Conservation (phyloP, 2,329 filamentous ascomycete genomes). For the Pseudogymnoascus sp. region DNA sequence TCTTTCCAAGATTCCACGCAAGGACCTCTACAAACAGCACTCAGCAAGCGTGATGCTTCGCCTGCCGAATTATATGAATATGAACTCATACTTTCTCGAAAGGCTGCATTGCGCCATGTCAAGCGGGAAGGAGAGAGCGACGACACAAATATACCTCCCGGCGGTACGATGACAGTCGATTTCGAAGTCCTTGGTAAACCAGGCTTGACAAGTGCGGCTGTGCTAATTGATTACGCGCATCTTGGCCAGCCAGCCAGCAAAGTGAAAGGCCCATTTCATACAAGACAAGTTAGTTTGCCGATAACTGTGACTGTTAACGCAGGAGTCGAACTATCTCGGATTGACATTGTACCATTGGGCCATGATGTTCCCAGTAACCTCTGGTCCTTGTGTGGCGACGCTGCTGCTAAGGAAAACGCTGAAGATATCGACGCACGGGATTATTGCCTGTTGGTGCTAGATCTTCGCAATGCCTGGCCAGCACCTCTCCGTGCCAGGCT, state of each 20-base stretch:
- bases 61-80: conserved; percentile 78
- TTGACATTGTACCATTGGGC: conserved; percentile 70
- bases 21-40: conserved; percentile 62
- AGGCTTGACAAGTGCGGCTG: conserved; percentile 67
- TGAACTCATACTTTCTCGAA: conserved; percentile 68
- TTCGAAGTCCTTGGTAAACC: conserved; percentile 83
- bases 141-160: conserved; percentile 55
- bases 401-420: conserved; percentile 20
- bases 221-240: conserved; percentile 81
- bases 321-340: conserved; percentile 71
- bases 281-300: conserved; percentile 71
- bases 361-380: conserved; percentile 53
- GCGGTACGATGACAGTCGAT: conserved; percentile 61
- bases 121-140: conserved; percentile 41
- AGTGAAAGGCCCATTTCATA: conserved; percentile 68
- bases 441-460: conserved; percentile 71
- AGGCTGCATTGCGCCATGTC: conserved; percentile 55
- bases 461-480: conserved; percentile 86
- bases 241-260: conserved; percentile 64
- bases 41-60: conserved; percentile 68
- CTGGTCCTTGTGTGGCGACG: conserved; percentile 42
- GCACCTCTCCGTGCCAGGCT: conserved; percentile 64
- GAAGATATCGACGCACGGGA: conserved; percentile 44
- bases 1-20: conserved; percentile 87
- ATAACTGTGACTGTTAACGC: conserved; percentile 87